phyloP scores from a whole-genome alignment of 305 asterid genomes.

The Plantago lanceolata region DNA sequence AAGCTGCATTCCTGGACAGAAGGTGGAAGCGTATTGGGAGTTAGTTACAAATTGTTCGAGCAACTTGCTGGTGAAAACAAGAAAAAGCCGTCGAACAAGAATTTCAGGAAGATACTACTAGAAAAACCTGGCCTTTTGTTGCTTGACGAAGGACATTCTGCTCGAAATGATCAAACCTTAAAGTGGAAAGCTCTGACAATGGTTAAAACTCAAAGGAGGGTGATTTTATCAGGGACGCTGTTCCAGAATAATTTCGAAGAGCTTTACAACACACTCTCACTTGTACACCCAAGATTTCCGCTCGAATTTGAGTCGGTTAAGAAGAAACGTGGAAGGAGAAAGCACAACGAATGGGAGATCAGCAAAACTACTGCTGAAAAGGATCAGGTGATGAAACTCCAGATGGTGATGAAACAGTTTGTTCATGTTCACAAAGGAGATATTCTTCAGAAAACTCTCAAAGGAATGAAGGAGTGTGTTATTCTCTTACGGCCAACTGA shows the following conservation, averaged over 20 bases:
- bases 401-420: conserved; percentile 44
- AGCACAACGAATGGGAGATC: conserved; percentile 17
- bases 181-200: conserved; percentile 51
- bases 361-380: conserved; percentile 13
- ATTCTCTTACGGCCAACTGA: conserved; percentile 43
- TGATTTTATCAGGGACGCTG: conserved; percentile 71
- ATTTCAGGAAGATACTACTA: conserved; percentile 39
- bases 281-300: conserved; percentile 49
- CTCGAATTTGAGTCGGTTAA: conserved; percentile 1
- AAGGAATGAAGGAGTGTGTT: conserved; percentile 48
- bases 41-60: conserved; percentile 47
- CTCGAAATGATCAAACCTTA: conserved; percentile 44
- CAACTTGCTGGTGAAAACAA: conserved; percentile 31
- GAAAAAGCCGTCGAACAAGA: conserved; percentile 3
- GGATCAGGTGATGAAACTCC: conserved; percentile 30
- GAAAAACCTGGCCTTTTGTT: conserved; percentile 47
- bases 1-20: conserved; percentile 50
- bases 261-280: conserved; percentile 53
- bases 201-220: conserved; percentile 41
- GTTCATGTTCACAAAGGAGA: conserved; percentile 54
- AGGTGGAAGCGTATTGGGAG: conserved; percentile 44
- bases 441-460: conserved; percentile 47
- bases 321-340: conserved; percentile 16
- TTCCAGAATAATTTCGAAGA: conserved; percentile 63
- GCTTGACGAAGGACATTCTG: conserved; percentile 75